These are phyloP conservation scores for Fusarium vanettenii DNA, from an alignment of 2,329 filamentous ascomycete genomes.

Conservation along the genomic window DNA sequence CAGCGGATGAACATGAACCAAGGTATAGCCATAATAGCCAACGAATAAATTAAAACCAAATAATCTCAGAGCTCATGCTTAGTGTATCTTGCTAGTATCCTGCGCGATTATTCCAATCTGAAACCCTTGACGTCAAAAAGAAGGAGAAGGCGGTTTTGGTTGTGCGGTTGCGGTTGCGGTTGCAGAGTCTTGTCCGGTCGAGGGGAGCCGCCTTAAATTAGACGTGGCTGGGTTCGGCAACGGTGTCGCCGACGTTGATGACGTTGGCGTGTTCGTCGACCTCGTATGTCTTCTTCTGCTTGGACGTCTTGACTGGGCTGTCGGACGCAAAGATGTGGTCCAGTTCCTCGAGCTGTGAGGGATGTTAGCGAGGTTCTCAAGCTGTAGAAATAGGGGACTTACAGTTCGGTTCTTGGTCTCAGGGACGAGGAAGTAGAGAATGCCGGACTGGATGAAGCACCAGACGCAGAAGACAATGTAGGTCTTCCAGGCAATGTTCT, in stretches of 20 bases:
- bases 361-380: not conserved
- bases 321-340: conserved; percentile 37
- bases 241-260: not conserved
- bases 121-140: not conserved
- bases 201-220: not conserved
- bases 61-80: not conserved
- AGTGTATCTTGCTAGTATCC: not conserved
- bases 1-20: not conserved
- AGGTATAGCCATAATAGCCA: not conserved
- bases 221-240: not conserved
- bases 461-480: conserved; percentile 64
- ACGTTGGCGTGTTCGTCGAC: not conserved
- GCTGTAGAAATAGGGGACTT: not conserved
- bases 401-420: conserved; percentile 61
- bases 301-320: conserved; percentile 37
- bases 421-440: conserved; percentile 63
- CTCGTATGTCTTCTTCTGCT: not conserved
- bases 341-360: conserved; percentile 37
- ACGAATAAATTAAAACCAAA: not conserved
- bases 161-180: not conserved
- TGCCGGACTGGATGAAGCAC: conserved; percentile 53
- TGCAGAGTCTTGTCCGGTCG: not conserved
- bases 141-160: not conserved
- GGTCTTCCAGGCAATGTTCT: conserved; percentile 63
- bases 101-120: not conserved